Conservation (phyloP, 805 yeast genomes). For the Lipomyces sp. region DNA sequence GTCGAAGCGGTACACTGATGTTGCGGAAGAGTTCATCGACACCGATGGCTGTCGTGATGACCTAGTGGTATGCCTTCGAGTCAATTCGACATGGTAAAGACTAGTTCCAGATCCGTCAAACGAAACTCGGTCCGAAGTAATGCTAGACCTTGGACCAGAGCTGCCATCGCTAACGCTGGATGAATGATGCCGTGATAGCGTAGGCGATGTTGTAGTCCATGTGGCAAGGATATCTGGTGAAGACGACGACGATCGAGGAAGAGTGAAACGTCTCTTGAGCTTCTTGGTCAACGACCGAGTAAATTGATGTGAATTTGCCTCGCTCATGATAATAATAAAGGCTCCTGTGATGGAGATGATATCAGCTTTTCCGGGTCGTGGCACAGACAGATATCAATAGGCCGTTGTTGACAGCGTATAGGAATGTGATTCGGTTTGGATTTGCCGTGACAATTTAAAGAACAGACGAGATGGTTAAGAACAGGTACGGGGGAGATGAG, state of each 20-base stretch:
- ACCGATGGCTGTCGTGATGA: background rate
- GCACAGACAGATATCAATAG: background rate
- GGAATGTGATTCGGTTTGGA: background rate
- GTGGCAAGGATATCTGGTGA: background rate
- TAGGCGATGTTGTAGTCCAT: slow-evolving; percentile 11
- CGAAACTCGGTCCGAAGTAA: background rate
- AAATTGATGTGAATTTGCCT: slow-evolving; percentile 10
- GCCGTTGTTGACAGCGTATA: background rate
- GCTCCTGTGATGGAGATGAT: background rate
- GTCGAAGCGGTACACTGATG: slow-evolving; percentile 8
- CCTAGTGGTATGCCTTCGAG: background rate
- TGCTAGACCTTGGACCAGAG: background rate
- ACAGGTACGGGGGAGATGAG: background rate
- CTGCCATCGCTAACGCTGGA: slow-evolving; percentile 4
- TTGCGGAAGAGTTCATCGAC: slow-evolving; percentile 4
- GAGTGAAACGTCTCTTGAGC: slow-evolving; percentile 33
- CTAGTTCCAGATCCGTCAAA: slow-evolving; percentile 1
- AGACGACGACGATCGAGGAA: slow-evolving; percentile 21
- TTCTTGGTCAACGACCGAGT: slow-evolving; percentile 24
- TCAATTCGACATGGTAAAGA: background rate
- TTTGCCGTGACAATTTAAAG: too few species aligned
- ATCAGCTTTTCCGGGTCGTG: background rate
- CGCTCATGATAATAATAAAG: background rate
- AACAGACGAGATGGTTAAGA: background rate
- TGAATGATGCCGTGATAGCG: background rate